Percentiles rank a stretch among this genome's conserved stretches.
Evolutionary conservation across 768 basidiomycete genomes (phyloP).

Genomic region (Pleurotus eryngii): DNA sequence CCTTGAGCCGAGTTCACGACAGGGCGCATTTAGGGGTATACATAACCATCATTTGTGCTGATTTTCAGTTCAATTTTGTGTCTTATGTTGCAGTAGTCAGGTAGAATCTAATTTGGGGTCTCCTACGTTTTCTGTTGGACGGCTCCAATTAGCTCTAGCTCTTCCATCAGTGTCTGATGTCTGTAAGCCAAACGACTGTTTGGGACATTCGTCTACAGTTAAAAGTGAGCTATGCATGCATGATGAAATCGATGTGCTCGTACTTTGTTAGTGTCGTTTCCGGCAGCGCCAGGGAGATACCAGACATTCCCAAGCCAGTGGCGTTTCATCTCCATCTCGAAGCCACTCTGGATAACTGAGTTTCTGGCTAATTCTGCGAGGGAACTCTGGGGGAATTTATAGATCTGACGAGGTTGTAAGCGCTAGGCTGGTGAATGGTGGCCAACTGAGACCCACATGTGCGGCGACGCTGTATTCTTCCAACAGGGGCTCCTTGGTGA

Average conservation of each 20-base stretch:
- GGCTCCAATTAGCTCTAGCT: conserved; percentile 66
- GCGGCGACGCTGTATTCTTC: conserved; percentile 99
- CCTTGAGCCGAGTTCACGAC: no score
- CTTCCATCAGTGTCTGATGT: conserved; percentile 85
- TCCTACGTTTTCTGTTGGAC: neutral
- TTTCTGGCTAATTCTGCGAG: conserved; percentile 98
- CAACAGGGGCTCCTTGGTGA: conserved; percentile 95
- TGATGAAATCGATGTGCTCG: conserved; percentile 9
- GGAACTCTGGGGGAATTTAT: conserved; percentile 92
- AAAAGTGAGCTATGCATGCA: conserved; percentile 5
- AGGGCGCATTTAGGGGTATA: no score
- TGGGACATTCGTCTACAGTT: conserved; percentile 89
- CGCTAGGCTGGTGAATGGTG: no score
- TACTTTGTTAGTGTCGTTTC: conserved; percentile 96
- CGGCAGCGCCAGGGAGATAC: conserved; percentile 90
- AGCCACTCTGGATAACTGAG: conserved; percentile 94
- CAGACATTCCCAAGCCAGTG: conserved; percentile 93
- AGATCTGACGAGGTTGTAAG: conserved; percentile 58
- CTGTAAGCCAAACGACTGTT: conserved; percentile 87
- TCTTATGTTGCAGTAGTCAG: no score
- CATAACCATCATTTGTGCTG: no score
- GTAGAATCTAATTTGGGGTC: no score
- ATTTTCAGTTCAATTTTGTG: no score
- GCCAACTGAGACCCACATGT: conserved; percentile 53
- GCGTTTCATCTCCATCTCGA: conserved; percentile 97